phyloP scores from a whole-genome alignment of 2,329 filamentous ascomycete genomes.

The Aspergillus unguis region DNA sequence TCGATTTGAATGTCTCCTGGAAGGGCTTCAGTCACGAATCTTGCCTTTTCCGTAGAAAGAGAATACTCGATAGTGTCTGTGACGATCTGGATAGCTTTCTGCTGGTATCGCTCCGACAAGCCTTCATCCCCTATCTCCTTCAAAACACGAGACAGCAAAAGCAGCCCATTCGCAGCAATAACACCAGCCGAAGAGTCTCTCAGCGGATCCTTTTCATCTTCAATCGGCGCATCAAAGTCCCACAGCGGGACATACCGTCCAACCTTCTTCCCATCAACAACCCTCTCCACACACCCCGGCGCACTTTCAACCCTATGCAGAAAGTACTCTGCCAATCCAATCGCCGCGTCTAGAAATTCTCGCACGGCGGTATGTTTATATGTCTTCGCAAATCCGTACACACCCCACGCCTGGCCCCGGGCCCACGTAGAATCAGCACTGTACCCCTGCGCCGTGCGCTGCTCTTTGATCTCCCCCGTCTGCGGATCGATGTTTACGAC shows the following conservation, averaged over 20 bases:
- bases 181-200: constrained; percentile 43
- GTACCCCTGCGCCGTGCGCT: constrained; percentile 25
- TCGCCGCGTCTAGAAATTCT: constrained; percentile 22
- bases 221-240: constrained; percentile 23
- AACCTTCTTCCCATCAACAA: not conserved
- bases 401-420: constrained; percentile 25
- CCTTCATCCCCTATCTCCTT: not conserved
- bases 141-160: constrained; percentile 24
- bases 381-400: constrained; percentile 38
- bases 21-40: constrained; percentile 16
- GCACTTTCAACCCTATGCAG: constrained; percentile 12
- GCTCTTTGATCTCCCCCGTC: constrained; percentile 15
- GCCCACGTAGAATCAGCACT: constrained; percentile 23
- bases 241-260: constrained; percentile 20
- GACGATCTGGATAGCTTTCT: not conserved
- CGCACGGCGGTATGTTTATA: constrained; percentile 34
- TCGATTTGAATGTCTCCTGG: not conserved
- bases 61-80: constrained; percentile 2
- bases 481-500: constrained; percentile 17
- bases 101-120: not conserved
- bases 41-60: not conserved
- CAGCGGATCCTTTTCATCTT: constrained; percentile 20
- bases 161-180: constrained; percentile 42
- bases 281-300: not conserved
- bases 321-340: constrained; percentile 20